These are phyloP conservation scores for Chalciporus piperatus DNA, from an alignment of 768 basidiomycete species.

Conservation along the genomic window DNA sequence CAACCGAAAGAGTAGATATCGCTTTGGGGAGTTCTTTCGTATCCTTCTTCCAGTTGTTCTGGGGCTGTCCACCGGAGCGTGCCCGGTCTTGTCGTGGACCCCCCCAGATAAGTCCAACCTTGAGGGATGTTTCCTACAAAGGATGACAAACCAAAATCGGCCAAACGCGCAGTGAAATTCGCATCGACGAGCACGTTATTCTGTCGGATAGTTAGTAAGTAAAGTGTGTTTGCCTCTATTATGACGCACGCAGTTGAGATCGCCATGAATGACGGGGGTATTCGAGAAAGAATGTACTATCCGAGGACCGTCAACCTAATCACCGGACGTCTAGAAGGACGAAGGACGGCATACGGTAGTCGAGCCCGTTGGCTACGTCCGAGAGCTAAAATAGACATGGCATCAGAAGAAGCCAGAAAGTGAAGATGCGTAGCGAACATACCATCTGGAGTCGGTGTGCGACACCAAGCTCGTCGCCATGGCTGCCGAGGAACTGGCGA, in stretches of 20 bases:
- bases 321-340: too few relatives aligned
- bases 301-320: not conserved
- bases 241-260: slow-evolving; percentile 5
- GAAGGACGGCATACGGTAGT: not conserved
- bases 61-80: slow-evolving; percentile 46
- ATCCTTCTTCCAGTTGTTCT: slow-evolving; percentile 21
- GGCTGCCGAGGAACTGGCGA: slow-evolving; percentile 11
- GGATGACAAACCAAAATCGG: slow-evolving; percentile 43
- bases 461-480: not conserved
- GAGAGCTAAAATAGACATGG: slow-evolving; percentile 16
- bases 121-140: not conserved
- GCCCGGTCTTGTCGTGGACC: slow-evolving; percentile 29
- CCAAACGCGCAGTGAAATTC: slow-evolving; percentile 33
- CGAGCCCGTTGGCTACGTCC: slow-evolving; percentile 11
- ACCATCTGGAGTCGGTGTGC: slow-evolving; percentile 6
- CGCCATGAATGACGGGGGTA: slow-evolving; percentile 4
- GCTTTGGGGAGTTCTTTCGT: not conserved
- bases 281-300: slow-evolving; percentile 6
- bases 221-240: not conserved
- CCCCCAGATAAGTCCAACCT: not conserved
- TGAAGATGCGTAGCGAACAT: slow-evolving; percentile 16
- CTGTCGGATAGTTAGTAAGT: not conserved
- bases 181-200: slow-evolving; percentile 6
- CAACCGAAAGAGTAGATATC: slow-evolving; percentile 20
- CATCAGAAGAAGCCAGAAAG: slow-evolving; percentile 17